Evolutionary conservation across 208 protist genomes (phyloP).

Genomic region (Leishmania amazonensis): DNA sequence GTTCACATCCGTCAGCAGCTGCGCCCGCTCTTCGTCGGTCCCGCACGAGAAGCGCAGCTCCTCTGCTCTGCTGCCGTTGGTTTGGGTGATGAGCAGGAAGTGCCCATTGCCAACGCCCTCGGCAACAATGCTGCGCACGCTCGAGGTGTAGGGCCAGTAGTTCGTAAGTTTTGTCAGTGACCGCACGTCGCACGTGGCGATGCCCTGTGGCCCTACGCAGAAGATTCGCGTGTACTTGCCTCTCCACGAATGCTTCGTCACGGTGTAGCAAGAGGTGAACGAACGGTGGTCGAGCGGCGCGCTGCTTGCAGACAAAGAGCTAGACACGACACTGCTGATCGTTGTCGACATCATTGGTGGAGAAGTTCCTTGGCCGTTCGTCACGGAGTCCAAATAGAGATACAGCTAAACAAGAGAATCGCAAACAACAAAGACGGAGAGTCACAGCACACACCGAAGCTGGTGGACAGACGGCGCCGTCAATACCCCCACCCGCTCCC

Average conservation of each 20-base stretch:
- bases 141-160: constrained; percentile 59
- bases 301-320: neutral
- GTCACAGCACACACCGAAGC: neutral
- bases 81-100: constrained; percentile 58
- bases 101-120: constrained; percentile 31
- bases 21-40: constrained; percentile 59
- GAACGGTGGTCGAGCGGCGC: constrained; percentile 31
- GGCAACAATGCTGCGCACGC: constrained; percentile 43
- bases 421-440: neutral
- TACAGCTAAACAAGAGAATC: too few species aligned
- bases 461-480: neutral
- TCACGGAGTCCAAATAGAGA: too few species aligned
- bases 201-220: constrained; percentile 46
- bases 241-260: constrained; percentile 88
- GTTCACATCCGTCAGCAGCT: constrained; percentile 89
- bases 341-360: neutral
- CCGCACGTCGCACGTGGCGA: constrained; percentile 81
- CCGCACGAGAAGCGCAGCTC: constrained; percentile 71
- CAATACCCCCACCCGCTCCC: too few species aligned
- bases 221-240: constrained; percentile 90
- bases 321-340: constrained; percentile 19
- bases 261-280: constrained; percentile 71
- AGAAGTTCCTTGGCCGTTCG: neutral
- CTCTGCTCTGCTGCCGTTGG: constrained; percentile 40
- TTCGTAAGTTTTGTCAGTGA: constrained; percentile 85